A percentile compares a stretch with the other conserved stretches of the same genome.
phyloP scores from a whole-genome alignment of 208 protist genomes.

The Leishmania tarentolae region DNA sequence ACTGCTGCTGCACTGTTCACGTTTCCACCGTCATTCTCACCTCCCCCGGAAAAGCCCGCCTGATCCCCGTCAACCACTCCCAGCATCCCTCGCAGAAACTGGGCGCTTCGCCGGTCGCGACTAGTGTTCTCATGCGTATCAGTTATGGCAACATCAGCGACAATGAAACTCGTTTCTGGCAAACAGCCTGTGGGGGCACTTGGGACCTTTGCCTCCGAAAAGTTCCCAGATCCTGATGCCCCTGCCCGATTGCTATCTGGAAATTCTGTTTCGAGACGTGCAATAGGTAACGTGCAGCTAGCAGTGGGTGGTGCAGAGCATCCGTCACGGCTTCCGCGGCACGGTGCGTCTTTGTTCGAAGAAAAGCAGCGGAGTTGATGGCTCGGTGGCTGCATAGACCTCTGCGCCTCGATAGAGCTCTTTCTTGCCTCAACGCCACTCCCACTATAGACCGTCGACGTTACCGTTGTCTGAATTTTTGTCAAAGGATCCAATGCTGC shows the following conservation, averaged over 20 bases:
- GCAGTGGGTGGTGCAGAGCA: background rate
- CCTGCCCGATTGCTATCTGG: background rate
- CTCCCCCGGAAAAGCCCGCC: background rate
- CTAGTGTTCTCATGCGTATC: constrained; percentile 19
- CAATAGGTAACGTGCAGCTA: background rate
- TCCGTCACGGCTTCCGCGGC: background rate
- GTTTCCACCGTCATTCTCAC: background rate
- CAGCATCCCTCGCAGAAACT: constrained; percentile 18
- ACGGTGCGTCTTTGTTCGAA: background rate
- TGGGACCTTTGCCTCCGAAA: constrained; percentile 5
- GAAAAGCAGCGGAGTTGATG: background rate
- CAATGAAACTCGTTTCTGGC: background rate
- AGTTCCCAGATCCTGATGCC: background rate
- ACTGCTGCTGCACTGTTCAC: background rate
- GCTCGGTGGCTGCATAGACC: background rate
- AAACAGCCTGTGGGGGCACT: constrained; percentile 4
- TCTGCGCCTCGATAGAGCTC: background rate
- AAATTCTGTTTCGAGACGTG: background rate
- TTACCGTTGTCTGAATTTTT: background rate
- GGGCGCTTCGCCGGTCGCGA: constrained; percentile 10
- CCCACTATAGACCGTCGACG: background rate
- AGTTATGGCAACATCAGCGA: constrained; percentile 10
- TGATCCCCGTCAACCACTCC: background rate
- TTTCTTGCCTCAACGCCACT: background rate
- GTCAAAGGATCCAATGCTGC: background rate